These are phyloP conservation scores for Paspalum vaginatum DNA, from an alignment of 176 grass and related monocot species.

Conservation along the genomic window DNA sequence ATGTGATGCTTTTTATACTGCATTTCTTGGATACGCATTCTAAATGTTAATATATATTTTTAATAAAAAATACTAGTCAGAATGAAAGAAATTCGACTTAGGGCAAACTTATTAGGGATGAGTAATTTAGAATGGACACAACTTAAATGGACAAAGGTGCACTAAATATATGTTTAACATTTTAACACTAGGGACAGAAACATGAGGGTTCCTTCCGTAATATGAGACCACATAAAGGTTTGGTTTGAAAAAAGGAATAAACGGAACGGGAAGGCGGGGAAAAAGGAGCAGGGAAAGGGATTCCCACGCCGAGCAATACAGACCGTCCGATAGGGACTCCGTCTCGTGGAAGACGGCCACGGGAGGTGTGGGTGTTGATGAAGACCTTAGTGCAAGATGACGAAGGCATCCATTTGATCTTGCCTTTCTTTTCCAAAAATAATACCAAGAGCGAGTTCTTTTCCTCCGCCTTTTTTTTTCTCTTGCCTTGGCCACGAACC, in stretches of 20 bases:
- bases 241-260: neutral
- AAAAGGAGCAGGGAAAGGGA: slow-evolving; percentile 44
- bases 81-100: too few relatives aligned
- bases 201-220: neutral
- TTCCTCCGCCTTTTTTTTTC: neutral
- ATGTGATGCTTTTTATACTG: too few relatives aligned
- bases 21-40: too few relatives aligned
- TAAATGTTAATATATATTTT: too few relatives aligned
- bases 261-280: neutral
- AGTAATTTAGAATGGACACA: too few relatives aligned
- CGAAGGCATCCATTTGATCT: slow-evolving; percentile 1
- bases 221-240: neutral
- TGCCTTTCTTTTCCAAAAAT: slow-evolving; percentile 10
- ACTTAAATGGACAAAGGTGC: too few relatives aligned
- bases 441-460: neutral
- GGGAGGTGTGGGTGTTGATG: neutral
- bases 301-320: slow-evolving; percentile 44
- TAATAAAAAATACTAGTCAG: too few relatives aligned
- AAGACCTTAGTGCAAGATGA: slow-evolving; percentile 51
- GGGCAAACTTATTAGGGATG: too few relatives aligned
- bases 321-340: slow-evolving; percentile 46
- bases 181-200: too few relatives aligned
- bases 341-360: slow-evolving; percentile 40
- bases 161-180: too few relatives aligned
- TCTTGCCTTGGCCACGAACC: neutral